phyloP scores from a whole-genome alignment of 1,284 basidiomycete genomes.

The Cryptococcus sp. region DNA sequence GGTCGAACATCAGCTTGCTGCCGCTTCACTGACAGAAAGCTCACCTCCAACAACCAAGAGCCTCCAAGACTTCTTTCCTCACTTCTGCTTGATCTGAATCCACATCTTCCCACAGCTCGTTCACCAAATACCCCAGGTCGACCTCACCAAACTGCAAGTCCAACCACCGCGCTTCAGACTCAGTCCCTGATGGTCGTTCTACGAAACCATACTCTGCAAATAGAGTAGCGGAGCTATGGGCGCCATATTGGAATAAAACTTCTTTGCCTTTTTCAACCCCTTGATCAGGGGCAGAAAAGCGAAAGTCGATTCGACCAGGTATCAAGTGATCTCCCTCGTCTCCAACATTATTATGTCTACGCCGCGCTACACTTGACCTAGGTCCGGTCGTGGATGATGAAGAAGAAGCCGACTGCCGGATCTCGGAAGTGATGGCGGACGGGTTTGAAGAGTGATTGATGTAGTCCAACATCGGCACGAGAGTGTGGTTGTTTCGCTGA shows the following conservation, averaged over 20 bases:
- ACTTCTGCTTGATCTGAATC: slow-evolving; percentile 52
- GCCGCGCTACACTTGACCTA: too few relatives aligned
- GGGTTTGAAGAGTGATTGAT: slow-evolving; percentile 67
- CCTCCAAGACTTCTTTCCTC: slow-evolving; percentile 60
- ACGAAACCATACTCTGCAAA: slow-evolving; percentile 86
- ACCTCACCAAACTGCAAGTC: slow-evolving; percentile 57
- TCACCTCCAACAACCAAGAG: slow-evolving; percentile 74
- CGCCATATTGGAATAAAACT: slow-evolving; percentile 72
- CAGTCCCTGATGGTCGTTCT: slow-evolving; percentile 24
- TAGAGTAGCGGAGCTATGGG: slow-evolving; percentile 68
- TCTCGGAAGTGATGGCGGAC: slow-evolving; percentile 24
- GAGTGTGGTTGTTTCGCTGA: slow-evolving; percentile 66
- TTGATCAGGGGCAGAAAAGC: slow-evolving; percentile 59
- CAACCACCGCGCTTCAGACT: slow-evolving; percentile 34
- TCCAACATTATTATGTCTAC: neutral
- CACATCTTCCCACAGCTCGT: slow-evolving; percentile 51
- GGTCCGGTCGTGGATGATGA: slow-evolving; percentile 5
- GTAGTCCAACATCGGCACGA: slow-evolving; percentile 82
- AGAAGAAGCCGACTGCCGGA: slow-evolving; percentile 27
- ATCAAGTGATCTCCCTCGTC: slow-evolving; percentile 43
- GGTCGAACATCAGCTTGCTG: neutral
- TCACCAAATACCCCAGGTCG: slow-evolving; percentile 63
- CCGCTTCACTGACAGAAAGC: slow-evolving; percentile 4
- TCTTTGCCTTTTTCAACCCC: slow-evolving; percentile 61
- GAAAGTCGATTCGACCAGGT: slow-evolving; percentile 55